Conservation (phyloP, 352 stramenopile species). For the Phytophthora pistaciae region DNA sequence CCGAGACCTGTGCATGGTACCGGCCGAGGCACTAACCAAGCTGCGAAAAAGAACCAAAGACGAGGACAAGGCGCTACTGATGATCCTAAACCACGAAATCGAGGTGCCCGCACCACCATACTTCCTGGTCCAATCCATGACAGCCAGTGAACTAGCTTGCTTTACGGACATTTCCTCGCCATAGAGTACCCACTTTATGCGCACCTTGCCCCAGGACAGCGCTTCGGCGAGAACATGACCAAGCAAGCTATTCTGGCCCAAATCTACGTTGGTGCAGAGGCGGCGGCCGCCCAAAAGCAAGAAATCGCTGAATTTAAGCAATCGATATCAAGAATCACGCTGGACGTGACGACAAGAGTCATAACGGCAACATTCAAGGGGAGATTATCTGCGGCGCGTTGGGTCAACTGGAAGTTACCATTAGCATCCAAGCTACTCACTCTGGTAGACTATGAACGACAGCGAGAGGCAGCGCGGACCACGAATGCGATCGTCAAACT, state of each 20-base stretch:
- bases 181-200: slow-evolving; percentile 17
- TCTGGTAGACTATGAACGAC: neutral
- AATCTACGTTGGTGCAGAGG: neutral
- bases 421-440: neutral
- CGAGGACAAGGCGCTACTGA: slow-evolving; percentile 1
- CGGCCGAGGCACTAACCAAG: neutral
- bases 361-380: neutral
- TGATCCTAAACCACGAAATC: slow-evolving; percentile 15
- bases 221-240: neutral
- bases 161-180: slow-evolving; percentile 10
- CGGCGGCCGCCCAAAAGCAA: neutral
- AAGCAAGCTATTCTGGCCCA: neutral
- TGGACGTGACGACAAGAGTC: neutral
- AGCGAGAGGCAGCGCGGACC: neutral
- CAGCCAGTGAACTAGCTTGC: neutral
- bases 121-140: slow-evolving; percentile 18
- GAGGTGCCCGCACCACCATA: neutral
- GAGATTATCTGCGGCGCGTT: neutral
- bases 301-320: neutral
- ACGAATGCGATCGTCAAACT: neutral
- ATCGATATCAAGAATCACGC: neutral
- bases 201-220: neutral
- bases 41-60: slow-evolving; percentile 1
- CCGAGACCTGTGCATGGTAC: neutral
- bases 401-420: neutral